Base-by-base conservation (phyloP, 495 filamentous ascomycete genomes). In the Bacidia rubella region DNA sequence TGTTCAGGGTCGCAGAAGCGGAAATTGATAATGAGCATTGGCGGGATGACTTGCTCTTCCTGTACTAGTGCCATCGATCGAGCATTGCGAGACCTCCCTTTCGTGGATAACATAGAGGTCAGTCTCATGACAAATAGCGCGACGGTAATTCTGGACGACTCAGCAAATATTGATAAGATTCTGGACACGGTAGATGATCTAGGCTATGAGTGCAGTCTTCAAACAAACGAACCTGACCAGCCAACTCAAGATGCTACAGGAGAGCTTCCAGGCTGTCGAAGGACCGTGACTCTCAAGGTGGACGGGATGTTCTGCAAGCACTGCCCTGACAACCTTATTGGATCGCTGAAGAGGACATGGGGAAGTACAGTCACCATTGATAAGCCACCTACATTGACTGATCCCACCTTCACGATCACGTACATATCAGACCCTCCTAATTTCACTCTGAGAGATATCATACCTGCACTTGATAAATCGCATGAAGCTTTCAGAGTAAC, bases 301-400 rank as follows among this genome's bases (percentile, higher is more conserved):
- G 76, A 86, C 39, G 90, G 92, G 39, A 88, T 96, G 76, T 90
- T 83, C 66, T 96, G 90, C 67, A 74, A 79, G 35, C 83, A 90
- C 62, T 96, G 92, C 59, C 83, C 90, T 1, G 65, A 68, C 9
- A 75, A 78, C 26, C 71, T 94, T 15, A 56, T 72, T 1, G 67
- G 59, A 1, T 70, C 71, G 3, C 65, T 93, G 51, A 58, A 73
- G 38, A 66, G 63, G 21, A 57, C 57, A 15, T 73, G 81, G 23
- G 70, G 73, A 1, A 65, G 67, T 17, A 50, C 40, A 21, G 41
- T 82, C n/a, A 60, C 57, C 4, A 62, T 85, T 19, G 73, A 77
- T 10, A 67, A 74, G 22, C 26, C 63, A 1, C 65, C 74, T 11
- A 80, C 73, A 10, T 54, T 75, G 32, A 66, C 68, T 2, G 68